These are phyloP conservation scores for Diversispora epigaea DNA, from an alignment of 192 early-diverging fungal genomes.

Conservation along the genomic window DNA sequence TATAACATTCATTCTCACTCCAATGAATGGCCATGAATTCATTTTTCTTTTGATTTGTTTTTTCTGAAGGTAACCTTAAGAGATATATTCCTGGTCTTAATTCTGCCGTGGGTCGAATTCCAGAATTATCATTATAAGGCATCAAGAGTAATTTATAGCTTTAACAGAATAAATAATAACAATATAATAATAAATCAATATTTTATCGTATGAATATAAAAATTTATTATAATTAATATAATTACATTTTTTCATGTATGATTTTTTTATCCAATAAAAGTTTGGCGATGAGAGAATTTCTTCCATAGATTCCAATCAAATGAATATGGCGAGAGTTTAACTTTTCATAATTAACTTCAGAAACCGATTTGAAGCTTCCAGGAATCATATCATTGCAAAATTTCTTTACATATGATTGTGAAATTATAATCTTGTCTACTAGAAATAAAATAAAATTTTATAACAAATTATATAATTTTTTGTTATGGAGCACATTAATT, in stretches of 20 bases:
- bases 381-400: conserved; percentile 24
- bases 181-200: background rate
- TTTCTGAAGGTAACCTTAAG: background rate
- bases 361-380: conserved; percentile 25
- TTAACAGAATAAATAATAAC: background rate
- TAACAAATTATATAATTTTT: background rate
- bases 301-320: background rate
- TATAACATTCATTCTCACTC: conserved; percentile 31
- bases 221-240: background rate
- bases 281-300: conserved; percentile 19
- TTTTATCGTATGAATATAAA: too few relatives aligned
- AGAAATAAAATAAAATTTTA: background rate
- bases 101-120: background rate
- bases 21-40: conserved; percentile 28
- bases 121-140: background rate
- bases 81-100: conserved; percentile 27
- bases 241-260: conserved; percentile 18
- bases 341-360: conserved; percentile 13
- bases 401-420: background rate
- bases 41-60: too few relatives aligned
- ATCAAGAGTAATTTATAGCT: conserved; percentile 15
- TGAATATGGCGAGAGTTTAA: background rate
- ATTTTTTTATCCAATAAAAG: conserved; percentile 12
- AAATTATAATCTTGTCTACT: conserved; percentile 26
- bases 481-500: background rate